Percentiles rank a stretch among this genome's conserved stretches.
Conservation (phyloP, 306 rosid species). For the Cajanus cajan region DNA sequence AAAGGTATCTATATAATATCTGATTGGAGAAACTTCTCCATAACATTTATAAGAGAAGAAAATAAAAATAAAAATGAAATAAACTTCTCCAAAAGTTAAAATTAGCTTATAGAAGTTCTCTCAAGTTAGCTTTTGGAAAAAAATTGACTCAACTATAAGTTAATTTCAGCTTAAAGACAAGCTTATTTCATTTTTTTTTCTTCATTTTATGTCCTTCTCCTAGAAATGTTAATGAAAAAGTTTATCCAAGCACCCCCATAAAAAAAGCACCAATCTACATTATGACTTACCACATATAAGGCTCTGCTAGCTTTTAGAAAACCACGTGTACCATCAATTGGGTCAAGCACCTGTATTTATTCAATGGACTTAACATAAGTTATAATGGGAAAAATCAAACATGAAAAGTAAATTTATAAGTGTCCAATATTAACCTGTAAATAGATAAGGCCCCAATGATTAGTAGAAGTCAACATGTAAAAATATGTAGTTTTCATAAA, state of each 20-base stretch:
- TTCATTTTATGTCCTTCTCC: no score
- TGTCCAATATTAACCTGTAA: neutral
- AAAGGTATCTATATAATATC: neutral
- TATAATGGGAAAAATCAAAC: neutral
- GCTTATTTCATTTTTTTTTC: no score
- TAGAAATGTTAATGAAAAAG: no score
- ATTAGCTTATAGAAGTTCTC: no score
- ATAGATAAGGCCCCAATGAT: neutral
- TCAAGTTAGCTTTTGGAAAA: no score
- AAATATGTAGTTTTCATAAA: conserved; percentile 3
- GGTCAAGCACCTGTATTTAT: conserved; percentile 80
- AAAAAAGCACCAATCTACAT: conserved; percentile 1
- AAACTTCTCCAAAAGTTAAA: no score
- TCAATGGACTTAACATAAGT: conserved; percentile 21
- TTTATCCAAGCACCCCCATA: no score
- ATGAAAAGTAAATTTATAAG: conserved; percentile 13
- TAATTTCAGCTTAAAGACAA: no score
- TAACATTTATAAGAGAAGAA: no score
- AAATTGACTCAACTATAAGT: no score
- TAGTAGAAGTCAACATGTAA: conserved; percentile 1
- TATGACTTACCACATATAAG: conserved; percentile 64
- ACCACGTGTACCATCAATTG: conserved; percentile 88
- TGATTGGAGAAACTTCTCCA: no score
- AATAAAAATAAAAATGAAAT: no score
- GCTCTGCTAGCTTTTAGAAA: conserved; percentile 63